Percentiles rank a stretch among this genome's conserved stretches.
Evolutionary conservation across 768 basidiomycete genomes (phyloP).

Genomic region (Trametes elegans): DNA sequence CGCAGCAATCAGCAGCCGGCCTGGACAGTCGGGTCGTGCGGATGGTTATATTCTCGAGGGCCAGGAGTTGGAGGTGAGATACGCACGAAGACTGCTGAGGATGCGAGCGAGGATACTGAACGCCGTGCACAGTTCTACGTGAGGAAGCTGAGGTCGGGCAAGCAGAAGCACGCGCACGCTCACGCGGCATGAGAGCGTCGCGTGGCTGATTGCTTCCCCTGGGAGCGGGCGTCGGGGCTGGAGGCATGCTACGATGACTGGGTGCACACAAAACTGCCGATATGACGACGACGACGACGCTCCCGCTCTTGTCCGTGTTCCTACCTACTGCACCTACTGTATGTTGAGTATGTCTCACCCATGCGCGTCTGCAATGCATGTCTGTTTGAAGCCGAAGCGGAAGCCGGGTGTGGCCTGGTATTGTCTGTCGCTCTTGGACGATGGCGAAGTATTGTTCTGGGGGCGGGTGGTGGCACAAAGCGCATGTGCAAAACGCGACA

Average conservation of each 20-base stretch:
- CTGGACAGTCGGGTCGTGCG: slow-evolving; percentile 93
- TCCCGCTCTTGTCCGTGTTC: background rate
- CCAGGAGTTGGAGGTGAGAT: slow-evolving; percentile 90
- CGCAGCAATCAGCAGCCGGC: slow-evolving; percentile 89
- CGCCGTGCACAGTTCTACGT: slow-evolving; percentile 74
- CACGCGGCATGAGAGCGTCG: slow-evolving; percentile 37
- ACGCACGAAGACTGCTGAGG: background rate
- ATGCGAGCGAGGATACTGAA: background rate
- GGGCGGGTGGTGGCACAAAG: no score
- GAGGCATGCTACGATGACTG: slow-evolving; percentile 13
- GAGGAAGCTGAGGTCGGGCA: slow-evolving; percentile 88
- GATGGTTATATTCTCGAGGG: slow-evolving; percentile 99
- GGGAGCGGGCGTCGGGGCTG: slow-evolving; percentile 18
- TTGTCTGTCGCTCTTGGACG: no score
- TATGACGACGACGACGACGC: slow-evolving; percentile 20
- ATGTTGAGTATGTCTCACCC: slow-evolving; percentile 29
- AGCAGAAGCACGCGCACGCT: slow-evolving; percentile 93
- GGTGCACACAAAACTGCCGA: slow-evolving; percentile 24
- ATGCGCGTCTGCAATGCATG: slow-evolving; percentile 27
- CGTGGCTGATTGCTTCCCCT: slow-evolving; percentile 2
- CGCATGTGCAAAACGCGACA: no score
- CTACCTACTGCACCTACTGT: slow-evolving; percentile 21
- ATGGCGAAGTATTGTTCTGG: no score
- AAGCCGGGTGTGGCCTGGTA: no score
- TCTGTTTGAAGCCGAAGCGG: no score